Conservation (phyloP, 2,329 filamentous ascomycete genomes). For the Penicillium sp. region DNA sequence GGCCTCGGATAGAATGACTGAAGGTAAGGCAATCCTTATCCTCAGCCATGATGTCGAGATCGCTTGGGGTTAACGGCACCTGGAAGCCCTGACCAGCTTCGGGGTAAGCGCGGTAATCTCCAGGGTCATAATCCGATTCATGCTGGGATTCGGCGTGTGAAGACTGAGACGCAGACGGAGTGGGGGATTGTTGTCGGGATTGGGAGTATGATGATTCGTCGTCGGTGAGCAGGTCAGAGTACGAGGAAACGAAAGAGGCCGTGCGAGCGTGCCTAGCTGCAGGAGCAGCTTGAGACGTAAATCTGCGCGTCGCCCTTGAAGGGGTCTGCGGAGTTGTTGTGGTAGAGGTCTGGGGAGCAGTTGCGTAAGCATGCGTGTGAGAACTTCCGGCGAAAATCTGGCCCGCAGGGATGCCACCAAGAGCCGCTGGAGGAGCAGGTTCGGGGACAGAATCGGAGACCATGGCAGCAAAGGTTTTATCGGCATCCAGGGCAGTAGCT, state of each 20-base stretch:
- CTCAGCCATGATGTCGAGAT: slow-evolving; percentile 55
- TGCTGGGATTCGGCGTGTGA: slow-evolving; percentile 19
- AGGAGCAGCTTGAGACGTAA: neutral
- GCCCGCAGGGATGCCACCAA: neutral
- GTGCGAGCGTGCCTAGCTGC: slow-evolving; percentile 1
- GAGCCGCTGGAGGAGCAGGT: neutral
- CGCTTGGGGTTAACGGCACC: slow-evolving; percentile 49
- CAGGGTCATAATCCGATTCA: slow-evolving; percentile 42
- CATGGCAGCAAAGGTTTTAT: neutral
- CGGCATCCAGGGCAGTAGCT: neutral
- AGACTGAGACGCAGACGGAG: slow-evolving; percentile 23
- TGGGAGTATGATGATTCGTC: slow-evolving; percentile 1
- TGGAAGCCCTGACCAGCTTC: slow-evolving; percentile 54
- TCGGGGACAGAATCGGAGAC: neutral
- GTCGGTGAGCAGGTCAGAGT: slow-evolving; percentile 2
- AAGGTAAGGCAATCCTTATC: slow-evolving; percentile 50
- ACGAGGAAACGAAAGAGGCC: neutral
- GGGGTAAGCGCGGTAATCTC: slow-evolving; percentile 54
- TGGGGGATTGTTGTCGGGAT: neutral
- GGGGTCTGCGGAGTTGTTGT: neutral
- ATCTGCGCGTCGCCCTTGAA: neutral
- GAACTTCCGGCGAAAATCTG: neutral
- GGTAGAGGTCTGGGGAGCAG: neutral
- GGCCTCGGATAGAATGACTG: slow-evolving; percentile 36
- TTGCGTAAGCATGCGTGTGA: neutral